Base-by-base conservation (phyloP, 495 filamentous ascomycete species). In the Hyaloscypha finlandica region DNA sequence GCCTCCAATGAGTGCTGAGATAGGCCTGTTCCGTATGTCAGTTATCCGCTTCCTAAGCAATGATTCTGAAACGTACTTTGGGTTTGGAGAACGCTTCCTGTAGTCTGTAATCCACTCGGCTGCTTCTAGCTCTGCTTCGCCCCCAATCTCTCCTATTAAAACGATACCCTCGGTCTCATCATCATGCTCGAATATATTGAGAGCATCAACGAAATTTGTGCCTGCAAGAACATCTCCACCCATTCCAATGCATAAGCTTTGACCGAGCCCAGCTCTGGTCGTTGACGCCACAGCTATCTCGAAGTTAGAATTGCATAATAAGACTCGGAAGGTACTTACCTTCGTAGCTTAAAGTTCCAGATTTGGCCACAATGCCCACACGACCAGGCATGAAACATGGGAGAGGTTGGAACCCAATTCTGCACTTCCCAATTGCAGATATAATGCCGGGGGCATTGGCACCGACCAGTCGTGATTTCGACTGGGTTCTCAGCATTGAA, bases 371-470 rank as follows among this genome's bases (percentile, higher is more conserved):
- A 59, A 97, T 94, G 0, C 91, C 92, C 53, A 97, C 82, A 61
- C 85, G 81, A 0, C 94, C 93, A 0, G 91, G 86, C 1, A 80
- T 74, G 62, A 95, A 95, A 58, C 87, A 92, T 0, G 89, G 86
- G 30, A 95, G 76, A 0, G 93, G 93, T 75, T 96, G 92, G 73
- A 96, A 95, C 0, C 93, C 92, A 71, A 96, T 94, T 51, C 92
- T 86, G 71, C 93, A 96, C 71, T 84, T 88, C 0, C 90, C 91
- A 56, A 89, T 84, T 0, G 91, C 86, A 20, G 93, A 93, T 52
- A 97, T 94, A 61, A 97, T 95, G 0, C 94, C 93, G 0, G 94
- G 92, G 20, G 89, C 90, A 71, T 97, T 97, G 4, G 93, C 88
- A 11, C 93, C 93, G 3, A 97, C 89, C 0, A 97, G 83, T 39